Percentiles rank a stretch among this genome's conserved stretches.
Evolutionary conservation across 192 early-diverging fungal species (phyloP).

Genomic region (Rhizophagus clarus): DNA sequence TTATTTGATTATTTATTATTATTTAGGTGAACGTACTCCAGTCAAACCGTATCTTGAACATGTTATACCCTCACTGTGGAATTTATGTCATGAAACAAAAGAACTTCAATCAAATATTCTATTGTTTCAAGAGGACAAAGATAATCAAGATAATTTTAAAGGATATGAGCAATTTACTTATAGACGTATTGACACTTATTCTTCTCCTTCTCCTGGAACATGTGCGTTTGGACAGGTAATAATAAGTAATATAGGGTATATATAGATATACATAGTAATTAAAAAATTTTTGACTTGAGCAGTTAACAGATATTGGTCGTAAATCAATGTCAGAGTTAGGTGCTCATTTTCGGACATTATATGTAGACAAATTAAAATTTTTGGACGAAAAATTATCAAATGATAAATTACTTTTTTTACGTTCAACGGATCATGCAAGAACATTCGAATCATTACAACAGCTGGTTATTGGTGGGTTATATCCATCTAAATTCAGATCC

Average conservation of each 20-base stretch:
- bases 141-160: not conserved
- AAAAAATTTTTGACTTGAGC: not conserved
- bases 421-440: conserved; percentile 41
- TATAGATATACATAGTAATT: no score
- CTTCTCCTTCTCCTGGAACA: not conserved
- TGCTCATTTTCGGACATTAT: conserved; percentile 35
- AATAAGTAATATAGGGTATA: no score
- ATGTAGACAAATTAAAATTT: conserved; percentile 36
- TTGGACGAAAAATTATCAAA: conserved; percentile 2
- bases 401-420: conserved; percentile 32
- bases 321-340: conserved; percentile 37
- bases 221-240: not conserved
- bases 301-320: conserved; percentile 44
- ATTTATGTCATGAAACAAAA: conserved; percentile 38
- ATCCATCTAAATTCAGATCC: conserved; percentile 33
- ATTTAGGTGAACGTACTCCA: conserved; percentile 49
- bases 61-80: conserved; percentile 41
- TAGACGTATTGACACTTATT: not conserved
- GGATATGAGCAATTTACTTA: no score
- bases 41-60: conserved; percentile 36
- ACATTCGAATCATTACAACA: conserved; percentile 46
- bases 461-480: conserved; percentile 40
- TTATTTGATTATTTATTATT: not conserved
- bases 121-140: conserved; percentile 19
- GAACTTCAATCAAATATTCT: conserved; percentile 36